Conservation (phyloP, 2,329 filamentous ascomycete species). For the Colletotrichum incanum region DNA sequence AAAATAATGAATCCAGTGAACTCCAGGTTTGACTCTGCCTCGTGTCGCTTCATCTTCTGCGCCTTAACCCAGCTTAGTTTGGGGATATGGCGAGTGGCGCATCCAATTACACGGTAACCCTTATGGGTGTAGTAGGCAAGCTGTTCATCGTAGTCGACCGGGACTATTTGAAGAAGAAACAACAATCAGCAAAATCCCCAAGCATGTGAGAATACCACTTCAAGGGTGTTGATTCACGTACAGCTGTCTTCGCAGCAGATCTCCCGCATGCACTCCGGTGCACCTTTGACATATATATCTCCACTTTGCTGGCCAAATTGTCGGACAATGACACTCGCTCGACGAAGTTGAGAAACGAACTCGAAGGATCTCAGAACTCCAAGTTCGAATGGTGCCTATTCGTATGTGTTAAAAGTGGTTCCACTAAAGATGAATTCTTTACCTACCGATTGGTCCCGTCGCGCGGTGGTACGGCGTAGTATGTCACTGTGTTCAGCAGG, state of each 20-base stretch:
- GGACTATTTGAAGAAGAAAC: slow-evolving; percentile 67
- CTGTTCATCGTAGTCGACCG: slow-evolving; percentile 90
- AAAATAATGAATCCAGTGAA: slow-evolving; percentile 99
- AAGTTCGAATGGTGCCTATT: slow-evolving; percentile 78
- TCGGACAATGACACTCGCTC: slow-evolving; percentile 93
- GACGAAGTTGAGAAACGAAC: slow-evolving; percentile 92
- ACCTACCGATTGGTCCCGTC: slow-evolving; percentile 49
- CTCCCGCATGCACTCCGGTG: slow-evolving; percentile 95
- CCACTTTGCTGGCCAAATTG: slow-evolving; percentile 89
- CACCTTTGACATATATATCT: slow-evolving; percentile 94
- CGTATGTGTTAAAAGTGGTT: slow-evolving; percentile 41
- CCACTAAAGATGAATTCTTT: neutral
- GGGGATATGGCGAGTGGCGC: slow-evolving; percentile 88
- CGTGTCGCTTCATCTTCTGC: slow-evolving; percentile 90
- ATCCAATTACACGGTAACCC: slow-evolving; percentile 96
- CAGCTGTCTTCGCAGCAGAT: slow-evolving; percentile 89
- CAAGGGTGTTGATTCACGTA: slow-evolving; percentile 61
- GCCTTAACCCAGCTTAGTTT: slow-evolving; percentile 95
- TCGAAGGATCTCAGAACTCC: slow-evolving; percentile 94
- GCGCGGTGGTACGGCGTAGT: slow-evolving; percentile 45
- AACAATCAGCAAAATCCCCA: neutral
- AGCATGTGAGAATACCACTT: neutral
- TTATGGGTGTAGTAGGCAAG: slow-evolving; percentile 94
- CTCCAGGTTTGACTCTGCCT: slow-evolving; percentile 86
- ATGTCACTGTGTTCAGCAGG: slow-evolving; percentile 64